phyloP scores from a whole-genome alignment of 225 moss, liverwort and hornwort species.

The Pseudoscleropodium purum region DNA sequence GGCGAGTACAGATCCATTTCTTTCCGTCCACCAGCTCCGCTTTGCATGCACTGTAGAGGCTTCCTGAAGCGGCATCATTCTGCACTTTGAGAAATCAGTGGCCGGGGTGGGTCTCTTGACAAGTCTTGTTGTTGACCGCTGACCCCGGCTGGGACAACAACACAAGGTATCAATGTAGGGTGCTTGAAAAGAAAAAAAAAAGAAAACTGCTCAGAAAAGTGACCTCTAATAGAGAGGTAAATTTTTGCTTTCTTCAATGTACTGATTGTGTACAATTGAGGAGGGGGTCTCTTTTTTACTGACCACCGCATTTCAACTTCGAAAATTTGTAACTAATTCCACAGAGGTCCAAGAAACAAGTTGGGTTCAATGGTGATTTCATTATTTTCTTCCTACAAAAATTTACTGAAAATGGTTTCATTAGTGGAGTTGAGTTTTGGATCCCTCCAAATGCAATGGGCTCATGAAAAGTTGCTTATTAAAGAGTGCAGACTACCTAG shows the following conservation, averaged over 20 bases:
- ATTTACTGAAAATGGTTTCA: background rate
- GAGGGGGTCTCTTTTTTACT: background rate
- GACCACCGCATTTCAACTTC: background rate
- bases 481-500: background rate
- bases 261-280: background rate
- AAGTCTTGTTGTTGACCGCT: background rate
- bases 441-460: background rate
- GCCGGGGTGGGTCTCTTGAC: background rate
- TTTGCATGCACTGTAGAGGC: background rate
- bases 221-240: rapidly evolving
- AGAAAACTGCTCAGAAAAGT: background rate
- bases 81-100: background rate
- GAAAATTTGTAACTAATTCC: background rate
- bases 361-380: no score
- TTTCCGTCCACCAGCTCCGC: background rate
- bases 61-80: background rate
- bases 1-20: background rate
- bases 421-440: no score
- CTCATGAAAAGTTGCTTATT: background rate
- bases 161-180: background rate
- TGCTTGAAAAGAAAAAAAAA: background rate
- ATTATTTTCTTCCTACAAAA: rapidly evolving
- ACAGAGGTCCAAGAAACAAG: background rate
- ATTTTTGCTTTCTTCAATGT: no score
- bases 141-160: background rate